Conservation (phyloP, 2,329 filamentous ascomycete species). For the Alternaria burnsii region DNA sequence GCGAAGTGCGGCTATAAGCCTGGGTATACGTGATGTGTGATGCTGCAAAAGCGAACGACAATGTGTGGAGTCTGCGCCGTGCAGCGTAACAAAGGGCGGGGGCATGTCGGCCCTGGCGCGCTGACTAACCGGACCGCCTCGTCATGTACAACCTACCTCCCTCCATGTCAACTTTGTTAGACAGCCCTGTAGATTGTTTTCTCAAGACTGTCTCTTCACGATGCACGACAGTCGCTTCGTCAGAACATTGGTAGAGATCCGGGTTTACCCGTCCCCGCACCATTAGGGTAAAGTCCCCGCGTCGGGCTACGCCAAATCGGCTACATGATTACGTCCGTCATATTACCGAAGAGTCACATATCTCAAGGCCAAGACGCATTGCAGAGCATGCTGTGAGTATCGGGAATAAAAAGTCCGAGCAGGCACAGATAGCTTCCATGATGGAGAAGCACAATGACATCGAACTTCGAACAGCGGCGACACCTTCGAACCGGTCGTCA, state of each 20-base stretch:
- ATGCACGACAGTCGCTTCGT: neutral
- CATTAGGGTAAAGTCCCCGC: conserved; percentile 1
- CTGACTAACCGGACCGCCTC: conserved; percentile 5
- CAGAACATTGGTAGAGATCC: neutral
- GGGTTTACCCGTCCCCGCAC: conserved; percentile 5
- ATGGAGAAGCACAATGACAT: neutral
- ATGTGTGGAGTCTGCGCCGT: conserved; percentile 1
- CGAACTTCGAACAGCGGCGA: neutral
- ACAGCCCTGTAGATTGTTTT: neutral
- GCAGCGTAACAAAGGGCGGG: neutral
- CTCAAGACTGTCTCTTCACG: neutral
- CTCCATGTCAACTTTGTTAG: no score
- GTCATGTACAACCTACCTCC: no score
- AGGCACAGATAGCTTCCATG: neutral
- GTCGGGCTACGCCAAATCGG: conserved; percentile 9
- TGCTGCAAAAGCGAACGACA: neutral
- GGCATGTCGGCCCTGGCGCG: neutral
- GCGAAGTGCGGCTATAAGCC: conserved; percentile 1
- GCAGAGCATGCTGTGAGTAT: neutral
- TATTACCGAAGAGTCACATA: conserved; percentile 14
- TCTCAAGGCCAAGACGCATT: neutral
- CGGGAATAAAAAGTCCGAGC: no score
- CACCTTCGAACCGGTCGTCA: neutral
- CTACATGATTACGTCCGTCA: conserved; percentile 10
- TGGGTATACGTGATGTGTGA: neutral